Base-by-base conservation (phyloP, 192 early-diverging fungal species). In the Chytriomyces hyalinus region DNA sequence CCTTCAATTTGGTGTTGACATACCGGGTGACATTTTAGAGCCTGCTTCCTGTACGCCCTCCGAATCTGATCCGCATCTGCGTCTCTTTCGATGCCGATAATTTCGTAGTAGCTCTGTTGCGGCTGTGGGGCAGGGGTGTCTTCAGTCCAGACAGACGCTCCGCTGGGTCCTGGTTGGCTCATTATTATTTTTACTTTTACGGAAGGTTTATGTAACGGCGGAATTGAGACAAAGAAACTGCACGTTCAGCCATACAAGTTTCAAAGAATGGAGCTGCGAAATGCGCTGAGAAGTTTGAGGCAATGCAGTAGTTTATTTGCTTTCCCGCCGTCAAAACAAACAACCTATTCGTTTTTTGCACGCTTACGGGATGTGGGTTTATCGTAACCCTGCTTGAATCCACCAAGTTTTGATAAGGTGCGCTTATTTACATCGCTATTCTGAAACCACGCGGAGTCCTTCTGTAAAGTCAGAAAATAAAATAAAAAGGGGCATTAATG, bases 381-480 rank as follows among this genome's bases (percentile, higher is more conserved):
- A 2, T 86, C 83, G 79, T 87, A 88, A 1, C 80, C 71, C 62
- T 84, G 73, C 70, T 88, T 85, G 80, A 90, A 85, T 10, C 89
- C 89, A 13, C 83, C 87, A 75, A 86, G 63, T 67, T 86, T 86
- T 53, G 62, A 76, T 48, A 81, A 44, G 8, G 80, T 83, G 2
- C 87, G 78, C 60, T 85, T 82, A 76, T 84, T 88, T 45, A 87
- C 66, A 47, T 86, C 84, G 5, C 74, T 66, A 50, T 84, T 84
- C 67, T 80, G 82, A 78, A 80, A 80, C 87, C 80, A 86, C 47
- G 78, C 69, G 20, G 80, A 86, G 67, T 85, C 90, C 80, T 36
- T 81, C 79, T 83, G 49, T 20, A 50, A 36, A 9, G 44, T 6
- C 44, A 63, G 36, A 36, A 2, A 66, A 47, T 24, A 44, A 45